Conservation (phyloP, 306 rosid genomes). For the Trifolium dubium region DNA sequence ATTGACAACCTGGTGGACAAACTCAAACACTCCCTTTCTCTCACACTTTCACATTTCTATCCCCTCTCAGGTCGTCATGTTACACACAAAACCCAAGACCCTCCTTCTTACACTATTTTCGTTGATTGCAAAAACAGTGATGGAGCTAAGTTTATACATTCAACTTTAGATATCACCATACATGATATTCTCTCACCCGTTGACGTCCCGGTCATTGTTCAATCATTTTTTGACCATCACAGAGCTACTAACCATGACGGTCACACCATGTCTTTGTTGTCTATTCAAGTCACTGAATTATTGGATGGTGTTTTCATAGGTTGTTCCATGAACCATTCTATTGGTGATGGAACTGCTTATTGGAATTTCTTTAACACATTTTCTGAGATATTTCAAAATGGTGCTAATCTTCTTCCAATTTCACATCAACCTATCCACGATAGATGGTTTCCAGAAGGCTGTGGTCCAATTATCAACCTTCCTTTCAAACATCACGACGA, state of each 20-base stretch:
- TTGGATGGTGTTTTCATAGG: constrained; percentile 70
- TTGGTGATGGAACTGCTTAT: constrained; percentile 65
- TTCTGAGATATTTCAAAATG: constrained; percentile 56
- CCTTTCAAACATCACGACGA: background rate
- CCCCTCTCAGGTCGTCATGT: constrained; percentile 63
- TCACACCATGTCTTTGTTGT: constrained; percentile 56
- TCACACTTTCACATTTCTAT: constrained; percentile 60
- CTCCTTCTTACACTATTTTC: constrained; percentile 38
- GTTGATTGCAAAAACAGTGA: constrained; percentile 49
- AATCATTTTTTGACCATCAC: constrained; percentile 60
- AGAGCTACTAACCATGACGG: constrained; percentile 65
- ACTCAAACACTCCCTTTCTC: constrained; percentile 58
- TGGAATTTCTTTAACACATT: constrained; percentile 65
- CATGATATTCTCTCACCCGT: constrained; percentile 56
- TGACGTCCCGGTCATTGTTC: constrained; percentile 57
- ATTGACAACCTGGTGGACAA: constrained; percentile 33
- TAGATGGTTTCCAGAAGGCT: background rate
- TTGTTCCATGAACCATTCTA: constrained; percentile 58
- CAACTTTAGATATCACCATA: constrained; percentile 49
- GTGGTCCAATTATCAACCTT: background rate
- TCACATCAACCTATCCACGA: background rate
- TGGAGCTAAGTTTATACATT: constrained; percentile 57
- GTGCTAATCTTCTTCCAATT: background rate
- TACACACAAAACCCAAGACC: constrained; percentile 37
- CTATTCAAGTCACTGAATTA: constrained; percentile 64